Percentiles rank a stretch among this genome's conserved stretches.
Evolutionary conservation across 331 rosid genomes (phyloP).

Genomic region (Prunus yedoensis): DNA sequence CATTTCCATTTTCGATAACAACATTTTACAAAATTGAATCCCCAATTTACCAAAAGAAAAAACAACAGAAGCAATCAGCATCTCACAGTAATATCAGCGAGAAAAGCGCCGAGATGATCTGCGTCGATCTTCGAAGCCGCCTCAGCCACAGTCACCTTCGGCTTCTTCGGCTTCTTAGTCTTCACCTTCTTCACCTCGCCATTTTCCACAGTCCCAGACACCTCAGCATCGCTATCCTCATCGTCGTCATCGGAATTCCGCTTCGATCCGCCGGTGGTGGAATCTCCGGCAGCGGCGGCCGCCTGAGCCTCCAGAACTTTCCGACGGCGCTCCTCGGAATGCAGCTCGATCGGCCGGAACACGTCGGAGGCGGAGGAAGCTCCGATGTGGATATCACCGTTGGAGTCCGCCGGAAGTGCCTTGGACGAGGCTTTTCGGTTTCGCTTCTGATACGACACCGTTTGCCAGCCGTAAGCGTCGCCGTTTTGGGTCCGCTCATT

Average conservation of each 20-base stretch:
- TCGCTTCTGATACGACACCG: constrained; percentile 58
- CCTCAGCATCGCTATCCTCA: constrained; percentile 33
- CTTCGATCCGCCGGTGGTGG: constrained; percentile 38
- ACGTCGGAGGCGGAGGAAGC: constrained; percentile 25
- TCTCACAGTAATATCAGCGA: constrained; percentile 60
- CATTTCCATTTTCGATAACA: neutral
- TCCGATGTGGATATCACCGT: constrained; percentile 14
- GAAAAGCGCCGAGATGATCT: constrained; percentile 47
- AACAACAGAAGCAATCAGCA: constrained; percentile 1
- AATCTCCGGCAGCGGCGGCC: constrained; percentile 24
- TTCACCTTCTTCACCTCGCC: constrained; percentile 50
- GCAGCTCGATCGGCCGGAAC: constrained; percentile 48
- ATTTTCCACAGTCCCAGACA: constrained; percentile 33
- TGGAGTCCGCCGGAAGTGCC: neutral
- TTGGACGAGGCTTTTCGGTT: constrained; percentile 35
- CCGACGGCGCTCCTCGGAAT: constrained; percentile 55
- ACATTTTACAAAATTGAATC: constrained; percentile 2
- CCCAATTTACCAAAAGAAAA: constrained; percentile 1
- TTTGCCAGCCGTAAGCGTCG: constrained; percentile 42
- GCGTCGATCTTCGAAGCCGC: constrained; percentile 57
- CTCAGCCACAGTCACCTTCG: constrained; percentile 57
- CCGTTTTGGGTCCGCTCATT: neutral
- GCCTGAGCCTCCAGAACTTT: constrained; percentile 29
- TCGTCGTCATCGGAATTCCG: constrained; percentile 41
- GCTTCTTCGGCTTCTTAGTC: constrained; percentile 53